Evolutionary conservation across 139 green algal genomes (phyloP).

Genomic region (Tetradesmus lagerheimii): DNA sequence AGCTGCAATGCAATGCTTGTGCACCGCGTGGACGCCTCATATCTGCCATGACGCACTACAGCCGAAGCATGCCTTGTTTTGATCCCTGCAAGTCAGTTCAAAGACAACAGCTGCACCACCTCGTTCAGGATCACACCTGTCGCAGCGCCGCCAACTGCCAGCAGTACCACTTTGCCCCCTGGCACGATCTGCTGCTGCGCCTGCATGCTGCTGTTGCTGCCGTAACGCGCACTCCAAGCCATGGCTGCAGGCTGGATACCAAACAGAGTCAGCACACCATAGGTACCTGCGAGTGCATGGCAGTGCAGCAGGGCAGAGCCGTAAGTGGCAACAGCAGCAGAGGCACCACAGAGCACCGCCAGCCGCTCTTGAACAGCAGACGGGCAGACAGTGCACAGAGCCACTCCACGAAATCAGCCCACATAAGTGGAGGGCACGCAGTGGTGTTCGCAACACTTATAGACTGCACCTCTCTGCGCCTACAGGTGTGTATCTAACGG

Average conservation of each 20-base stretch:
- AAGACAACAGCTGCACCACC: neutral
- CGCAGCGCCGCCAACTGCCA: constrained; percentile 54
- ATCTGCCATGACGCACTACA: too few relatives aligned
- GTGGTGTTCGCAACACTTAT: too few relatives aligned
- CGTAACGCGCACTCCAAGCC: constrained; percentile 70
- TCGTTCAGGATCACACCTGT: constrained; percentile 60
- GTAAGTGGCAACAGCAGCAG: neutral
- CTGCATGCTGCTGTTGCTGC: constrained; percentile 16
- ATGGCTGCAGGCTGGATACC: constrained; percentile 79
- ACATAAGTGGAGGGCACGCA: neutral
- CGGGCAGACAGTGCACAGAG: neutral
- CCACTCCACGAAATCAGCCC: neutral
- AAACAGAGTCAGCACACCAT: constrained; percentile 82
- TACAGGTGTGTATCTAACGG: too few relatives aligned
- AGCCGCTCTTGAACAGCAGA: too few relatives aligned
- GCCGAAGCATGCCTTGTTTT: too few relatives aligned
- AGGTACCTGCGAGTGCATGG: constrained; percentile 64
- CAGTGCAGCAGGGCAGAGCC: neutral
- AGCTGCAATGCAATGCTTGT: too few relatives aligned
- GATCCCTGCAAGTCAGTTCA: neutral
- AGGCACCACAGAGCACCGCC: neutral
- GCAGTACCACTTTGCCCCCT: constrained; percentile 55
- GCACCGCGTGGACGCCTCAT: too few relatives aligned
- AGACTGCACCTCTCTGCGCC: too few relatives aligned
- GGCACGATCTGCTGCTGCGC: constrained; percentile 51